phyloP scores from a whole-genome alignment of 2,329 filamentous ascomycete genomes.

The Fusarium decemcellulare region DNA sequence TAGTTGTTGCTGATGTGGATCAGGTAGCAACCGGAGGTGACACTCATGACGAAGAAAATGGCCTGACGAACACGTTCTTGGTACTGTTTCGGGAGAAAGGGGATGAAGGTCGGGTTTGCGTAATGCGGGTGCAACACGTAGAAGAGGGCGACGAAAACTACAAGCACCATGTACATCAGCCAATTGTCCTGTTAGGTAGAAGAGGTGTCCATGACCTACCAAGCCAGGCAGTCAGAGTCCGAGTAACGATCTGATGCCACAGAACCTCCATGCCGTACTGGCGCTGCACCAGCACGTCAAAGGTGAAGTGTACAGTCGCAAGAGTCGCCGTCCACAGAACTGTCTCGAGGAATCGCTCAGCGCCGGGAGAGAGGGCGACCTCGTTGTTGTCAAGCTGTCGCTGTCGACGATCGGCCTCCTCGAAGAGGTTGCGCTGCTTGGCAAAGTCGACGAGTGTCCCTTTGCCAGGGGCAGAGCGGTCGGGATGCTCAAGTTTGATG shows the following conservation, averaged over 20 bases:
- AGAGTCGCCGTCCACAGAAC: constrained; percentile 73
- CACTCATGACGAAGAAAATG: constrained; percentile 75
- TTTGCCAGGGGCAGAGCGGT: constrained; percentile 72
- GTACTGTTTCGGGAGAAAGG: constrained; percentile 61
- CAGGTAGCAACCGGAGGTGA: constrained; percentile 80
- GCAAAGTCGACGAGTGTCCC: constrained; percentile 83
- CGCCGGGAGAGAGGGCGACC: constrained; percentile 58
- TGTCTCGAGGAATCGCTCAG: constrained; percentile 69
- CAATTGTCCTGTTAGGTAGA: not conserved
- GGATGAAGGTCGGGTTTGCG: constrained; percentile 64
- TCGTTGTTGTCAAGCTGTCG: constrained; percentile 53
- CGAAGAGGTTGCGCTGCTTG: constrained; percentile 72
- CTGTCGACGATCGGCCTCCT: constrained; percentile 59
- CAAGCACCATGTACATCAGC: constrained; percentile 2
- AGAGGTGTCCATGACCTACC: constrained; percentile 57
- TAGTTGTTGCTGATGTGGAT: constrained; percentile 85
- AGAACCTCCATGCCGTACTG: constrained; percentile 80
- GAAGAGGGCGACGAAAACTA: constrained; percentile 70
- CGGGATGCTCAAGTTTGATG: constrained; percentile 77
- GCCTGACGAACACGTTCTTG: constrained; percentile 67
- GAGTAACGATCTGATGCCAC: constrained; percentile 68
- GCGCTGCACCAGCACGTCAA: constrained; percentile 84
- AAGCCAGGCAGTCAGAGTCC: constrained; percentile 67
- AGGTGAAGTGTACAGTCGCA: constrained; percentile 80
- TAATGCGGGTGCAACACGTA: constrained; percentile 70